Percentiles rank a stretch among this genome's conserved stretches.
phyloP scores from a whole-genome alignment of 2,329 filamentous ascomycete species.

The Juglanconis juglandina region DNA sequence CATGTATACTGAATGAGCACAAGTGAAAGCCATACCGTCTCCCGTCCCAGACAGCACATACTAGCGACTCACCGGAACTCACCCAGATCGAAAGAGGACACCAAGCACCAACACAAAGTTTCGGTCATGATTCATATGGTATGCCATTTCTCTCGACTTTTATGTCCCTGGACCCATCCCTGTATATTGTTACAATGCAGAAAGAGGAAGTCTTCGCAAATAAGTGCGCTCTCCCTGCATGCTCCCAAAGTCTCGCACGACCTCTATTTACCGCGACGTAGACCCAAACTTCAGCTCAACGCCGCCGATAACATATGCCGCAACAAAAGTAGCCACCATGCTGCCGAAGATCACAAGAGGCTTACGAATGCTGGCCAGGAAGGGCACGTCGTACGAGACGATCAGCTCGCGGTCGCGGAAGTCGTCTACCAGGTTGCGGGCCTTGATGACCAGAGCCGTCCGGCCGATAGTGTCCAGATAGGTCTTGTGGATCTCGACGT shows the following conservation, averaged over 20 bases:
- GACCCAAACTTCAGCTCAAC: conserved; percentile 74
- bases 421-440: conserved; percentile 86
- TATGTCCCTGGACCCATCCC: background rate
- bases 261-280: conserved; percentile 26
- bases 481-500: conserved; percentile 68
- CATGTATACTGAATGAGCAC: too few relatives aligned
- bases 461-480: conserved; percentile 93
- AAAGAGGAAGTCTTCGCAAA: background rate
- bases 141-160: conserved; percentile 8
- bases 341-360: conserved; percentile 77
- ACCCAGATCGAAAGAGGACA: background rate
- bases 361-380: conserved; percentile 74
- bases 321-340: conserved; percentile 68
- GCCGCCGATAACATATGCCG: conserved; percentile 71
- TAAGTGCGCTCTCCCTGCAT: background rate
- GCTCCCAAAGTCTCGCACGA: background rate
- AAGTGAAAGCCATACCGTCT: background rate
- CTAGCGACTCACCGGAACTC: background rate
- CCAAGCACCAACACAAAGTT: background rate
- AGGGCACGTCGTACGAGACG: conserved; percentile 83
- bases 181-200: conserved; percentile 9
- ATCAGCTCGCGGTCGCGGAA: conserved; percentile 78
- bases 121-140: conserved; percentile 7
- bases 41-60: background rate
- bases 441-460: conserved; percentile 74